Conservation (phyloP, 2,329 filamentous ascomycete species). For the Colletotrichum sp. region DNA sequence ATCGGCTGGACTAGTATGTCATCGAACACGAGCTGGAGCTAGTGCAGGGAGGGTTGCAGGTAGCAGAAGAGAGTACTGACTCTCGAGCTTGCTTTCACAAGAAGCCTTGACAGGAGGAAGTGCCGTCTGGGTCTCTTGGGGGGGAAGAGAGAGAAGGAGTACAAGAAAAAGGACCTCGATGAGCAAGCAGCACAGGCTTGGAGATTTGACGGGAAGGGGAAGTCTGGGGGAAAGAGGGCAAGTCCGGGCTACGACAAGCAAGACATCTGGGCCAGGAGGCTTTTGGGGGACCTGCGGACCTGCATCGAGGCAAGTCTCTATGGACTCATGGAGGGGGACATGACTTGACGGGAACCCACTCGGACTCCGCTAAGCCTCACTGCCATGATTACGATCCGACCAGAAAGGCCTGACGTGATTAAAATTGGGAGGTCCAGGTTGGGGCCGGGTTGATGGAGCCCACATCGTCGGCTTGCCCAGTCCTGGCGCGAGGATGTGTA, state of each 20-base stretch:
- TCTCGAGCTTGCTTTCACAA: neutral
- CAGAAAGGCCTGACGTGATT: slow-evolving; percentile 18
- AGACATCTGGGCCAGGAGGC: neutral
- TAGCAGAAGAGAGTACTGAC: neutral
- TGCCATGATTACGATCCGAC: slow-evolving; percentile 21
- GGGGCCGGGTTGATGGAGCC: slow-evolving; percentile 5
- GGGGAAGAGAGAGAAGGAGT: neutral
- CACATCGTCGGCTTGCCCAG: slow-evolving; percentile 9
- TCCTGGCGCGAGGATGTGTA: slow-evolving; percentile 7
- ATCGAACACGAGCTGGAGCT: slow-evolving; percentile 13
- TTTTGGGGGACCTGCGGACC: neutral
- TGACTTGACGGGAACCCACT: slow-evolving; percentile 19
- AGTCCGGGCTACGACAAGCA: neutral
- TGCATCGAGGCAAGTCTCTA: neutral
- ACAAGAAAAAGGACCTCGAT: neutral
- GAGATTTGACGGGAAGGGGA: neutral
- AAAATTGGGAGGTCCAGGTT: slow-evolving; percentile 20
- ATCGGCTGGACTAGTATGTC: slow-evolving; percentile 10
- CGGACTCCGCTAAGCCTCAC: slow-evolving; percentile 20
- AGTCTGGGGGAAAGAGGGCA: neutral
- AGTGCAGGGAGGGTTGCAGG: neutral
- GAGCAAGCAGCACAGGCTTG: neutral
- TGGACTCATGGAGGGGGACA: neutral
- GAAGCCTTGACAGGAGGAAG: slow-evolving; percentile 5
- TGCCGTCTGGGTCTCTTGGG: neutral